These are phyloP conservation scores for Serendipita indica DNA, from an alignment of 768 basidiomycete species.

Conservation along the genomic window DNA sequence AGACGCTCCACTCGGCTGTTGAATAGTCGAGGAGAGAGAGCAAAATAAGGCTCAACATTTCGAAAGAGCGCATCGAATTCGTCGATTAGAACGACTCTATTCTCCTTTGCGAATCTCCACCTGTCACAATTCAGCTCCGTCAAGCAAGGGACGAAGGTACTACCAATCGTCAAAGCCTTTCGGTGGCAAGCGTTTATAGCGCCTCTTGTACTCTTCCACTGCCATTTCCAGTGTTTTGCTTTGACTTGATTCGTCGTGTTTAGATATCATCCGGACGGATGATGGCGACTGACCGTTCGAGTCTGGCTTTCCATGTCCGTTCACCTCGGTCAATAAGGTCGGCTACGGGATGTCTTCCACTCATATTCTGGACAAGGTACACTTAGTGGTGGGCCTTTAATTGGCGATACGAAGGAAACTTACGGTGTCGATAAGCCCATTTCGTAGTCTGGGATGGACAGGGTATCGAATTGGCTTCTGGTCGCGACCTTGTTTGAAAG, in stretches of 20 bases:
- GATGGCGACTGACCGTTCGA: neutral
- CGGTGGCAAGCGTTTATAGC: neutral
- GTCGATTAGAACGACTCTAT: neutral
- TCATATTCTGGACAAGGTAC: neutral
- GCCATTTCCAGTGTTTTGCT: neutral
- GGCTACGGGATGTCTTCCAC: neutral
- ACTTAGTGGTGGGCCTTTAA: neutral
- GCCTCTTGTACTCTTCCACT: neutral
- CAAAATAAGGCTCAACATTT: constrained; percentile 12
- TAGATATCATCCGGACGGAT: neutral
- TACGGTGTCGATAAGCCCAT: neutral
- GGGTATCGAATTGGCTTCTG: no score
- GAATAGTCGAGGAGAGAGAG: constrained; percentile 3
- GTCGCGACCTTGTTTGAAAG: no score
- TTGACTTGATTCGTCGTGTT: neutral
- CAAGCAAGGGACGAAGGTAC: neutral
- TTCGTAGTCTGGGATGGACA: neutral
- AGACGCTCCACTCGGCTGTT: constrained; percentile 9
- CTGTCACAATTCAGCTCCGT: neutral
- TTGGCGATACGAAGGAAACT: neutral
- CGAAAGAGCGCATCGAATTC: constrained; percentile 12
- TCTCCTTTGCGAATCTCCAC: neutral
- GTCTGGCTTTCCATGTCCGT: neutral
- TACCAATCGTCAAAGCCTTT: neutral
- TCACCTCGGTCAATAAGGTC: neutral